Evolutionary conservation across 2,329 filamentous ascomycete genomes (phyloP).

Genomic region (Incumbomyces delicatus): DNA sequence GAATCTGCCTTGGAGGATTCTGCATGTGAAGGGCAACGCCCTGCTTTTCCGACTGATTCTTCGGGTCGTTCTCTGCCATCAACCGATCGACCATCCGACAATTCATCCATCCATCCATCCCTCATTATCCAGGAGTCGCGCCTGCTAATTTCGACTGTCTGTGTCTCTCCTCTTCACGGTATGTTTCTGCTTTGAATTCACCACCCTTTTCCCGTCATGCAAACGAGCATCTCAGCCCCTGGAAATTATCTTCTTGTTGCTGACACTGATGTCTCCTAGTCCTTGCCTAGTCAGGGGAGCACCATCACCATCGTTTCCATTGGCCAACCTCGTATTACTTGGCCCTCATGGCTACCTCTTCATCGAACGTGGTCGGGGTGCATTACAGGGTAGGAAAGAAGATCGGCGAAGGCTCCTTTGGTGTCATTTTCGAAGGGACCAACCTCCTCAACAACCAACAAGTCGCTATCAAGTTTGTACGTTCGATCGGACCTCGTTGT

Average conservation of each 20-base stretch:
- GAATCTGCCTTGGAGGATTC: conserved; percentile 1
- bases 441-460: conserved; percentile 98
- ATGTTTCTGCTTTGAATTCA: background rate
- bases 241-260: too few species aligned
- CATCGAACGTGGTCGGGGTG: conserved; percentile 95
- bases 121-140: conserved; percentile 5
- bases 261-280: too few species aligned
- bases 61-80: background rate
- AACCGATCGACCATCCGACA: background rate
- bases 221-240: too few species aligned
- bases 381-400: conserved; percentile 99
- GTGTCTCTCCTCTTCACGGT: conserved; percentile 3
- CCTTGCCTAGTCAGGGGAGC: too few species aligned
- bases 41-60: too few species aligned
- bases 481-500: conserved; percentile 30
- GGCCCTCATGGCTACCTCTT: conserved; percentile 64
- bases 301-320: background rate
- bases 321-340: background rate
- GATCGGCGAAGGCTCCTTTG: conserved; percentile 96
- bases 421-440: conserved; percentile 97
- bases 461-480: conserved; percentile 97
- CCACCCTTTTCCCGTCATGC: too few species aligned
- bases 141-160: background rate
- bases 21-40: too few species aligned
- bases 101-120: too few species aligned